Evolutionary conservation across 352 stramenopile species (phyloP), one percentile per base, ranked within the genome.

Genomic region (Globisporangium canariense): DNA sequence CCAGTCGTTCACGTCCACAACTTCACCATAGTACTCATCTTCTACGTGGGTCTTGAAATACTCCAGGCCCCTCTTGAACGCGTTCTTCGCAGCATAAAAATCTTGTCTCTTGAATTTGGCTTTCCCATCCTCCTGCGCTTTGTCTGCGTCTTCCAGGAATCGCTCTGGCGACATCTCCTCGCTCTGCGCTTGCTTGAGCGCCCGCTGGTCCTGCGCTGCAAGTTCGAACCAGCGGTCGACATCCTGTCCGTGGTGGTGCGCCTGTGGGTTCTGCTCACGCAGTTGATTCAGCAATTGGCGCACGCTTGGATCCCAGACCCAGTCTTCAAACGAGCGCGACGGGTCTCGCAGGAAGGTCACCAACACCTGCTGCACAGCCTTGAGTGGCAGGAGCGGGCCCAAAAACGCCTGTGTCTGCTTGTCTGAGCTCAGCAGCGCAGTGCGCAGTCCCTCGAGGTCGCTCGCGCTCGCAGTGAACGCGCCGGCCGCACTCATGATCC

Each of bases 231-330:
- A 79, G n/a, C 76, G 60, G 22, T 83, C 74, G 14, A 80, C 30
- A 16, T 78, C 50, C n/a, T 72, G 43, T 2, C 50, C 62, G 18
- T 78, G 65, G 32, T 71, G 40, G 20, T 76, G 69, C 7, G 52
- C 47, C 49, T 66, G 66, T 2, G 74, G 73, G 13, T 76, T 68
- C 51, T 75, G 66, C 13, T 72, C 64, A 22, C 81, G 75, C 60
- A 95, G 70, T 4, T 69, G 66, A 0, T 72, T 28, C 10, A 95
- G 70, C 22, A 88, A 73, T 49, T 88, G 71, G 10, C 74, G 84
- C 32, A 88, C 77, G 11, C 69, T 66, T 0, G 82, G 72, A 55
- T 94, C 84, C 84, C 83, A 93, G 1, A 94, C 74, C 77, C 85
- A 90, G 59, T 93, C 82, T 52, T 83, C 74, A 57, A 94, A 91